Percentiles rank a stretch among this genome's conserved stretches.
These are phyloP conservation scores for Annona squamosa DNA, from an alignment of 164 flowering plant genomes.

Conservation along the genomic window DNA sequence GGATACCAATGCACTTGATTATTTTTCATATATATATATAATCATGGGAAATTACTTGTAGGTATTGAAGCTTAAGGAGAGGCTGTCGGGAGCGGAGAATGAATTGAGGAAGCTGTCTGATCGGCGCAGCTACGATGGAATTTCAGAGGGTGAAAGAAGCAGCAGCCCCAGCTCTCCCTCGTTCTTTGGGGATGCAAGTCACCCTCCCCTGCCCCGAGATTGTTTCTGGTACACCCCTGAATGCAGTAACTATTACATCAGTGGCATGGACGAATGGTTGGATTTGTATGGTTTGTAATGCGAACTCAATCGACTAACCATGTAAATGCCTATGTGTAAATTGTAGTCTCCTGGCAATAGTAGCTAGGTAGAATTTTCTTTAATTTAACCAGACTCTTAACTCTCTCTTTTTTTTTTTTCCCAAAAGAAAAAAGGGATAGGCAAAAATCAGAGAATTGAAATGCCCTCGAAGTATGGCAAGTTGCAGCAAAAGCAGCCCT, in stretches of 20 bases:
- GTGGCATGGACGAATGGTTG: slow-evolving; percentile 38
- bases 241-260: slow-evolving; percentile 10
- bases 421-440: too few species aligned
- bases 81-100: slow-evolving; percentile 46
- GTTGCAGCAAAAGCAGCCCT: too few species aligned
- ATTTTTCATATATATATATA: too few species aligned
- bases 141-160: slow-evolving; percentile 19
- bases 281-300: slow-evolving; percentile 16
- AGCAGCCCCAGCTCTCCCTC: slow-evolving; percentile 44
- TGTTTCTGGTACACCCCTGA: slow-evolving; percentile 6
- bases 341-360: background rate
- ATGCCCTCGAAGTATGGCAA: too few species aligned
- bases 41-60: slow-evolving; percentile 11
- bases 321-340: slow-evolving; percentile 1
- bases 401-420: too few species aligned
- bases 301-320: background rate
- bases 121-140: slow-evolving; percentile 16
- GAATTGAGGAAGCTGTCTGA: slow-evolving; percentile 37
- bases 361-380: too few species aligned
- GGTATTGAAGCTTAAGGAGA: slow-evolving; percentile 53
- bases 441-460: too few species aligned
- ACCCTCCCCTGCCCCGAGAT: slow-evolving; percentile 32
- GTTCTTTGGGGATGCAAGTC: slow-evolving; percentile 31
- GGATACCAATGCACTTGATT: too few species aligned
- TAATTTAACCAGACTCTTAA: too few species aligned